phyloP scores from a whole-genome alignment of 2,329 filamentous ascomycete species.

The Orbilia brochopaga region DNA sequence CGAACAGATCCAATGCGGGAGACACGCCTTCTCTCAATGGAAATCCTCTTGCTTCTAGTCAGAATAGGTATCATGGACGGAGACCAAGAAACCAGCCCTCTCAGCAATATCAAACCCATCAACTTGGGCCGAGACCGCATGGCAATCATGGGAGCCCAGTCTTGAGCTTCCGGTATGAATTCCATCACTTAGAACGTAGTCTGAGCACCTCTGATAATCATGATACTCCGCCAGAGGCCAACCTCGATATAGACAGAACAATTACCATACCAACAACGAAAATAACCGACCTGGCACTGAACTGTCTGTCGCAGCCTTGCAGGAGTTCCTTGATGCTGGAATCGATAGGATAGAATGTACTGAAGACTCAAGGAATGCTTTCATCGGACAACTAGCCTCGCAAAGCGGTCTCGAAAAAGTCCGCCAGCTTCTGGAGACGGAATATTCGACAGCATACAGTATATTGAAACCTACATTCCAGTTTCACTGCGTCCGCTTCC shows the following conservation, averaged over 20 bases:
- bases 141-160: background rate
- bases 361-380: conserved; percentile 26
- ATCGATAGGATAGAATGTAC: conserved; percentile 18
- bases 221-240: conserved; percentile 7
- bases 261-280: conserved; percentile 7
- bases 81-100: background rate
- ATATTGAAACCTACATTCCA: conserved; percentile 30
- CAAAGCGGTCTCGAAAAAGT: conserved; percentile 24
- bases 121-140: background rate
- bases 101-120: background rate
- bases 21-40: background rate
- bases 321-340: conserved; percentile 34
- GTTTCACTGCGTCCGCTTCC: conserved; percentile 53
- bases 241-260: conserved; percentile 21
- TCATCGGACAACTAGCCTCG: conserved; percentile 25
- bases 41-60: background rate
- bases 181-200: no score
- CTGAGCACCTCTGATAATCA: no score
- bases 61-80: conserved; percentile 1
- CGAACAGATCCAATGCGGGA: background rate
- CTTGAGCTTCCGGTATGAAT: conserved; percentile 15
- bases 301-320: conserved; percentile 23
- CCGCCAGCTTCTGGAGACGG: conserved; percentile 31
- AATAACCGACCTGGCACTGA: background rate
- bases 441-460: conserved; percentile 33